Evolutionary conservation across 1,139 yeast species (phyloP), one percentile per base, ranked within the genome.

Genomic region (Debaryomyces fabryi): DNA sequence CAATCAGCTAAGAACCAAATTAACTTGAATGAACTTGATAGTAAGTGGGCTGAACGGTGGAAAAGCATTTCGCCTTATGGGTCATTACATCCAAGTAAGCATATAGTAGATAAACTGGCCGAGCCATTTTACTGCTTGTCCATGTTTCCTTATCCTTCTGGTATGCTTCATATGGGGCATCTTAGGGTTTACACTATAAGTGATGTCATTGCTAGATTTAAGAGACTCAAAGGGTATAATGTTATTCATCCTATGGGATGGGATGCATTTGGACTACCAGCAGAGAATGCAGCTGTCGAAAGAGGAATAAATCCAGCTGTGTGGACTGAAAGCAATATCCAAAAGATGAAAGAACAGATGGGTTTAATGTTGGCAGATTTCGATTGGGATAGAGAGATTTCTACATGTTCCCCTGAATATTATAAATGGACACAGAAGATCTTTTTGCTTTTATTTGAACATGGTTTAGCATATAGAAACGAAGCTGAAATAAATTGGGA

Each of bases 231-330:
- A 49, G 97, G 97, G 0, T 81, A 77, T 54, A 72, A 84, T 39
- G 97, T 92, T 15, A 76, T 92, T 5, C 96, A 93, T 63, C 97
- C 99, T 0, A 92, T 93, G 96, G 99, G 99, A 0, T 93, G 98
- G 97, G 99, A 93, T 72, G 96, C 98, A 0, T 93, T 93, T 74
- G 99, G 99, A 0, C 74, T 93, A 36, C 99, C 99, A 0, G 99
- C 99, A 0, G 99, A 93, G 63, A 93, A 93, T 67, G 99, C 99
- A 0, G 99, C 99, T 0, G 84, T 89, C 27, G 97, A 92, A 63
- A 72, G 96, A 53, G 84, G 85, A 0, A 77, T 88, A 13, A 83
- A 83, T 54, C 97, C 99, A 0, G 81, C 82, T 0, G 76, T 69
- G 0, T 93, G 99, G 99, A 93, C 99, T 0, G 74, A 72, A 40